phyloP scores from a whole-genome alignment of 768 basidiomycete genomes.

The Rhizopogon vulgaris region DNA sequence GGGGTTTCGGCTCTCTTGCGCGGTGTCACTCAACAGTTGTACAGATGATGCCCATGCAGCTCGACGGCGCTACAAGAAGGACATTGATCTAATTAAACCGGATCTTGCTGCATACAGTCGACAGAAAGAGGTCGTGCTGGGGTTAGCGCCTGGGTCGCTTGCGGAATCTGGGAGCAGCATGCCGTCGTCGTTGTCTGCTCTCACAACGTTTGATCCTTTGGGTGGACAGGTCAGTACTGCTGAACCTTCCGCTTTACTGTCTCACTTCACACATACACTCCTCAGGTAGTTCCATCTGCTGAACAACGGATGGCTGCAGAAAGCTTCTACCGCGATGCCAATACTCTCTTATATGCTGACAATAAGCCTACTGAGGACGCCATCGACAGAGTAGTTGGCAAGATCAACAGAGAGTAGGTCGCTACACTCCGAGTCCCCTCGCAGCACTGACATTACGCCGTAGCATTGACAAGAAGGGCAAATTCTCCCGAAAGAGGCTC shows the following conservation, averaged over 20 bases:
- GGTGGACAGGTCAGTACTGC: conserved; percentile 33
- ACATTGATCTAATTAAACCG: conserved; percentile 82
- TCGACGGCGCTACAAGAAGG: conserved; percentile 86
- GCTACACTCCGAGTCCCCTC: neutral
- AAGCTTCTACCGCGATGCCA: conserved; percentile 88
- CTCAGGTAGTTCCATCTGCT: conserved; percentile 45
- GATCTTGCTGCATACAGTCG: conserved; percentile 82
- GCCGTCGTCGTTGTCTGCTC: conserved; percentile 22
- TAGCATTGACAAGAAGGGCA: conserved; percentile 85
- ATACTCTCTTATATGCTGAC: conserved; percentile 89
- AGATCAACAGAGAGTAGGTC: conserved; percentile 90
- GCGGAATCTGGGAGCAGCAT: conserved; percentile 30
- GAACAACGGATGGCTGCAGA: conserved; percentile 69
- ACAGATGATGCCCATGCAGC: conserved; percentile 89
- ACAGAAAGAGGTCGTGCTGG: conserved; percentile 83
- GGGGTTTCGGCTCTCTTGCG: conserved; percentile 20
- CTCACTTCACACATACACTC: conserved; percentile 7
- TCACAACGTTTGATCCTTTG: conserved; percentile 49
- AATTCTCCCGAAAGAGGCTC: conserved; percentile 81
- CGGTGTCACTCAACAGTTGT: conserved; percentile 31
- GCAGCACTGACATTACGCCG: neutral
- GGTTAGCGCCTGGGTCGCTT: conserved; percentile 65
- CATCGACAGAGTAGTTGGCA: conserved; percentile 84
- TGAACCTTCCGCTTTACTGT: neutral
- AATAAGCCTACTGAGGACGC: conserved; percentile 94